Evolutionary conservation across 2,329 filamentous ascomycete genomes (phyloP).

Genomic region (Fusarium illudens): DNA sequence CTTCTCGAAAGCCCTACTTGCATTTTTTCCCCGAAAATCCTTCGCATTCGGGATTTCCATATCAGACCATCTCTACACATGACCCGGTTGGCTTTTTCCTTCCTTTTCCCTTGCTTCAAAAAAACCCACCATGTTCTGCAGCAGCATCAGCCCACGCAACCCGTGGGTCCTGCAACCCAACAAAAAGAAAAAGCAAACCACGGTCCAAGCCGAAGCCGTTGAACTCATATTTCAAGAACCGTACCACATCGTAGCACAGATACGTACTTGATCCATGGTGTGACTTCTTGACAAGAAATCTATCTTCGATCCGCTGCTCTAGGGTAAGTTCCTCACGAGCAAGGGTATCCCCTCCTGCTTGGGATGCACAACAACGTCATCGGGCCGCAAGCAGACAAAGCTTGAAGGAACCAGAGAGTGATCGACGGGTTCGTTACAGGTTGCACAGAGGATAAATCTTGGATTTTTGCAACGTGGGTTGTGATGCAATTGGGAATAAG

Average conservation of each 20-base stretch:
- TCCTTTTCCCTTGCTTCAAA: background rate
- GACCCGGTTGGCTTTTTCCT: background rate
- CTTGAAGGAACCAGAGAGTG: constrained; percentile 11
- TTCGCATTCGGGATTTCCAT: background rate
- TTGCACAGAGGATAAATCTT: constrained; percentile 5
- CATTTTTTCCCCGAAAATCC: background rate
- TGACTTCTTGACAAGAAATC: background rate
- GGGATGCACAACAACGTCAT: constrained; percentile 35
- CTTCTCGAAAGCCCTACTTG: background rate
- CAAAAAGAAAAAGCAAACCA: background rate
- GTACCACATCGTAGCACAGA: background rate
- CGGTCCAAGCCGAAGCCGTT: background rate
- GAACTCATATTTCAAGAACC: background rate
- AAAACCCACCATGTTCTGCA: background rate
- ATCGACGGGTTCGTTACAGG: constrained; percentile 22
- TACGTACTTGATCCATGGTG: background rate
- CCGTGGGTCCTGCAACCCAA: background rate
- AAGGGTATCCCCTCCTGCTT: constrained; percentile 8
- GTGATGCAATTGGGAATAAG: constrained; percentile 22
- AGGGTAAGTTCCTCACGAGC: constrained; percentile 10
- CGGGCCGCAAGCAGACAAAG: constrained; percentile 12
- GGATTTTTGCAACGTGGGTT: background rate
- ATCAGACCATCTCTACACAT: background rate
- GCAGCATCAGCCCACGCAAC: background rate
- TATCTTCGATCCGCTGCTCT: background rate